Conservation (phyloP, 140 eudicot genomes). For the Oenanthe javanica region DNA sequence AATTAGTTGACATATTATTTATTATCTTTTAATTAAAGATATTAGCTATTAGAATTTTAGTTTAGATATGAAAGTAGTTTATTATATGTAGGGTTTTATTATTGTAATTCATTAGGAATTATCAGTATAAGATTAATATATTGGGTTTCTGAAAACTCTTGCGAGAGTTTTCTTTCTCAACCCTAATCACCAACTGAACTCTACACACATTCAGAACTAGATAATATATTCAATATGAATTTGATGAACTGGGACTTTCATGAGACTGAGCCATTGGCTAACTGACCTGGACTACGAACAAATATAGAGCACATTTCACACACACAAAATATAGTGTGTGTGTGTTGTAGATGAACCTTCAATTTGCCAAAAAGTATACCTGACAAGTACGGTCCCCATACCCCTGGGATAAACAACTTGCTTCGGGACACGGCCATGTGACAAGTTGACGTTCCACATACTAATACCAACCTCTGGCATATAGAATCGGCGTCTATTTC, state of each 20-base stretch:
- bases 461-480: constrained; percentile 89
- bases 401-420: constrained; percentile 92
- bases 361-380: constrained; percentile 36
- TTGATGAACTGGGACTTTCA: not conserved
- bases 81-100: too few species aligned
- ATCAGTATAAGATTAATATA: too few species aligned
- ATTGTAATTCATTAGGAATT: too few species aligned
- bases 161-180: too few species aligned
- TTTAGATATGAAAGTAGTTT: too few species aligned
- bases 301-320: not conserved
- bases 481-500: constrained; percentile 66
- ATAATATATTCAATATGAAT: not conserved
- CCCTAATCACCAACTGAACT: too few species aligned
- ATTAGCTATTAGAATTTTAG: too few species aligned
- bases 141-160: too few species aligned
- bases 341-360: not conserved
- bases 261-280: not conserved
- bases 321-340: not conserved
- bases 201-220: not conserved
- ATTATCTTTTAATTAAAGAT: too few species aligned
- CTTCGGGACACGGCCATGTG: constrained; percentile 84
- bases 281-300: not conserved
- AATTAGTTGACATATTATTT: too few species aligned
- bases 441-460: constrained; percentile 98
- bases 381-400: constrained; percentile 99